A percentile compares a stretch with the other conserved stretches of the same genome.
Conservation (phyloP, 2,329 filamentous ascomycete species). For the Beauveria rudraprayagi region DNA sequence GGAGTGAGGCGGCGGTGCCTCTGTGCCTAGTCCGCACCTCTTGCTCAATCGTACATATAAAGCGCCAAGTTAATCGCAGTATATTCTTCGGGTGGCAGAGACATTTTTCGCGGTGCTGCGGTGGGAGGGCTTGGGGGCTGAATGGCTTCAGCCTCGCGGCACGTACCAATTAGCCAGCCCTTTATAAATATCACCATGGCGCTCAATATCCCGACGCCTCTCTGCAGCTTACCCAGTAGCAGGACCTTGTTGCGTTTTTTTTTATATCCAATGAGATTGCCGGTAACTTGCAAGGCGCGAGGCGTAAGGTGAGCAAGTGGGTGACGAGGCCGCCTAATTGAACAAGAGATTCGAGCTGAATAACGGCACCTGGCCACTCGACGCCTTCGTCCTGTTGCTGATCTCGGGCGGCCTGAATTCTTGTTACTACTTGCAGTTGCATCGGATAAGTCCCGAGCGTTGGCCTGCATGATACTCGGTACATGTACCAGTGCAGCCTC, state of each 20-base stretch:
- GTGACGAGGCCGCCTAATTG: neutral
- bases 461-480: neutral
- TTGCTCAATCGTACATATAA: too few species aligned
- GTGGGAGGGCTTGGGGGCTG: neutral
- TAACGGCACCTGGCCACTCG: neutral
- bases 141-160: neutral
- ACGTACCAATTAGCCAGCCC: neutral
- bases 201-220: neutral
- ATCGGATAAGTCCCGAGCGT: neutral
- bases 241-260: neutral
- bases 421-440: neutral
- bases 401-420: neutral
- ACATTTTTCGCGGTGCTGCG: neutral
- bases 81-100: neutral
- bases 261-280: neutral
- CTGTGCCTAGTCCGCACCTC: too few species aligned
- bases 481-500: neutral
- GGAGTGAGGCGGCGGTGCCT: neutral
- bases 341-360: neutral
- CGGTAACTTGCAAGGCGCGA: neutral
- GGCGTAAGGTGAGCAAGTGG: too few species aligned
- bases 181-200: neutral
- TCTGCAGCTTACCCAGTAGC: too few species aligned
- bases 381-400: neutral
- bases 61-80: neutral